Evolutionary conservation across 352 stramenopile species (phyloP).

Genomic region (Phytophthora aleatoria): DNA sequence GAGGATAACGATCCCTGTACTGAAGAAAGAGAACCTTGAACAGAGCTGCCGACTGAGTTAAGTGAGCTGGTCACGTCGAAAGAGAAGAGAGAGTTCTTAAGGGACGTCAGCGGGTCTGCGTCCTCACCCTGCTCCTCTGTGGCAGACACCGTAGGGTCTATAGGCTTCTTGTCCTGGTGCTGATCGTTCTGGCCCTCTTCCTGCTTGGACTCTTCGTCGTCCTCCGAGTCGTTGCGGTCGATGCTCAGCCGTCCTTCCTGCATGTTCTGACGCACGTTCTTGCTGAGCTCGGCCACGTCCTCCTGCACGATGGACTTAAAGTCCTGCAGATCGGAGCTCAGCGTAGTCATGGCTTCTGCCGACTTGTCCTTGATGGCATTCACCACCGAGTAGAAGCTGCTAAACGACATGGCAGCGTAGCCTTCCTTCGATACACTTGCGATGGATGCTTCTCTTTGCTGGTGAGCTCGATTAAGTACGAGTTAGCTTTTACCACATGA

Average conservation of each 20-base stretch:
- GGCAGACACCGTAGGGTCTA: conserved; percentile 1
- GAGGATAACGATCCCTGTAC: conserved; percentile 38
- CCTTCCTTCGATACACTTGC: not conserved
- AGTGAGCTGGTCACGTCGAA: conserved; percentile 51
- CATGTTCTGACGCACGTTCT: conserved; percentile 58
- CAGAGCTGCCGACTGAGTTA: conserved; percentile 41
- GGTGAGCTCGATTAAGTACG: conserved; percentile 2
- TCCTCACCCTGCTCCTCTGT: conserved; percentile 14
- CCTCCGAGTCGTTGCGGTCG: conserved; percentile 37
- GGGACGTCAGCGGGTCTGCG: conserved; percentile 19
- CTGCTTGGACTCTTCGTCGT: conserved; percentile 22
- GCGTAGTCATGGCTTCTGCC: conserved; percentile 70
- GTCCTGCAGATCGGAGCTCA: conserved; percentile 75
- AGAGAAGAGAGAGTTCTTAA: conserved; percentile 61
- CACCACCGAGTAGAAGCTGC: conserved; percentile 54
- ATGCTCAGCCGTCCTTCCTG: conserved; percentile 52
- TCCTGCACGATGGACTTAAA: conserved; percentile 74
- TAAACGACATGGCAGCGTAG: conserved; percentile 46
- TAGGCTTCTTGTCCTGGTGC: conserved; percentile 1
- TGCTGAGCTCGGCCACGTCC: conserved; percentile 65
- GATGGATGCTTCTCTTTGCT: conserved; percentile 8
- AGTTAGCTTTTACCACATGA: not conserved
- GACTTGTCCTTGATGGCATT: conserved; percentile 63
- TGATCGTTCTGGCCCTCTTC: conserved; percentile 12
- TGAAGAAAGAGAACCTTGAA: conserved; percentile 37